phyloP scores from a whole-genome alignment of 1,284 basidiomycete genomes.

The Tilletia caries region DNA sequence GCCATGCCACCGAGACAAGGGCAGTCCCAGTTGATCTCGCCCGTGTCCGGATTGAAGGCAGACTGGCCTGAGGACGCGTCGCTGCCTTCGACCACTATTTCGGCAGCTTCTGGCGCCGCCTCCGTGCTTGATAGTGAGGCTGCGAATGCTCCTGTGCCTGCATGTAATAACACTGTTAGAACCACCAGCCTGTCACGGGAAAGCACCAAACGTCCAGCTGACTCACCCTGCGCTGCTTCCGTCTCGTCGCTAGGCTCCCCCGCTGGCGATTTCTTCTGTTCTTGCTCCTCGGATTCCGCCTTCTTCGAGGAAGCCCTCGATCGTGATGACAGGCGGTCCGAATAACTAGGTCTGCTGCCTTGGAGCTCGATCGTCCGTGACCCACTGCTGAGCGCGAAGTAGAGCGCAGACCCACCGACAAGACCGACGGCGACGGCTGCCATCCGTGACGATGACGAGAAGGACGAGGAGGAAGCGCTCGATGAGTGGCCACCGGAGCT shows the following conservation, averaged over 20 bases:
- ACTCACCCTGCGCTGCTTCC: background rate
- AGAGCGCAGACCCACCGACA: background rate
- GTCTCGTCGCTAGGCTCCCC: background rate
- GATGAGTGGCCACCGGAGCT: too few species aligned
- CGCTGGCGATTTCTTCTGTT: background rate
- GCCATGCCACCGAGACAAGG: slow-evolving; percentile 95
- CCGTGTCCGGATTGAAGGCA: slow-evolving; percentile 82
- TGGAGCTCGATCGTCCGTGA: too few species aligned
- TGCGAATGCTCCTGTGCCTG: background rate
- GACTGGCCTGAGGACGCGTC: slow-evolving; percentile 46
- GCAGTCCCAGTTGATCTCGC: slow-evolving; percentile 58
- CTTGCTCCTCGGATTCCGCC: background rate
- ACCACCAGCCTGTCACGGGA: background rate
- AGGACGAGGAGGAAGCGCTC: too few species aligned
- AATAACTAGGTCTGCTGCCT: too few species aligned
- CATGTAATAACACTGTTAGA: background rate
- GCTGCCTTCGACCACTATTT: slow-evolving; percentile 28
- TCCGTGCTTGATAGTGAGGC: slow-evolving; percentile 13
- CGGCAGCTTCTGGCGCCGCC: slow-evolving; percentile 31
- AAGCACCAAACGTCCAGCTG: background rate
- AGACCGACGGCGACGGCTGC: background rate
- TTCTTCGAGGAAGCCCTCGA: background rate
- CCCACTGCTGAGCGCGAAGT: background rate
- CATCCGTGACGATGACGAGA: too few species aligned
- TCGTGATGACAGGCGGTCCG: background rate